phyloP scores from a whole-genome alignment of 2,329 filamentous ascomycete genomes.

The Xylariaceae sp. region DNA sequence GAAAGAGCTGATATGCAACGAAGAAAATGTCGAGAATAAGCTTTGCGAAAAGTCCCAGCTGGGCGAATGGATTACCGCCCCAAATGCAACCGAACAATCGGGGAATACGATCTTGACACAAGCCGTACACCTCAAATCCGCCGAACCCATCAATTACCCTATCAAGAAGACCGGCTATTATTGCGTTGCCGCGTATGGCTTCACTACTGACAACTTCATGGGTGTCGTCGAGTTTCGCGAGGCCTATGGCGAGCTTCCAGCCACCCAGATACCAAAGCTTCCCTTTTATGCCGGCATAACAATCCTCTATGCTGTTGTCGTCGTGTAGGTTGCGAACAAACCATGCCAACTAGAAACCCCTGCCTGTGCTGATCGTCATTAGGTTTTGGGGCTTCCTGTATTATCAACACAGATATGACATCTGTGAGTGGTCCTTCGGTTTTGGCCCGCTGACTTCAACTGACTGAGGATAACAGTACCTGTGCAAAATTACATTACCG shows the following conservation, averaged over 20 bases:
- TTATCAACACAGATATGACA: constrained; percentile 89
- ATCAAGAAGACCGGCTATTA: constrained; percentile 94
- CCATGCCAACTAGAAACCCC: background rate
- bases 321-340: constrained; percentile 48
- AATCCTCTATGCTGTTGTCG: constrained; percentile 86
- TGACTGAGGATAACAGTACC: constrained; percentile 58
- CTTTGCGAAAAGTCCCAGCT: constrained; percentile 74
- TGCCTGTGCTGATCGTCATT: constrained; percentile 22
- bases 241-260: constrained; percentile 91
- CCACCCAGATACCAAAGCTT: constrained; percentile 92
- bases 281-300: constrained; percentile 95
- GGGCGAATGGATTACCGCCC: constrained; percentile 76
- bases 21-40: constrained; percentile 61
- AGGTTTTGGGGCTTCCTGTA: constrained; percentile 94
- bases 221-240: constrained; percentile 90
- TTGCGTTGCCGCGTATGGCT: constrained; percentile 77
- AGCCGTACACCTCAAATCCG: constrained; percentile 75
- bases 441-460: background rate
- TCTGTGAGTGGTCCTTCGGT: constrained; percentile 52
- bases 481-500: constrained; percentile 98
- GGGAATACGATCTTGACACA: constrained; percentile 70
- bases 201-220: constrained; percentile 64
- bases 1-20: constrained; percentile 72
- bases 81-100: constrained; percentile 69
- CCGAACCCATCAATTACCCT: constrained; percentile 71